phyloP scores from a whole-genome alignment of 2,329 filamentous ascomycete species.

The Coniochaeta sp. region DNA sequence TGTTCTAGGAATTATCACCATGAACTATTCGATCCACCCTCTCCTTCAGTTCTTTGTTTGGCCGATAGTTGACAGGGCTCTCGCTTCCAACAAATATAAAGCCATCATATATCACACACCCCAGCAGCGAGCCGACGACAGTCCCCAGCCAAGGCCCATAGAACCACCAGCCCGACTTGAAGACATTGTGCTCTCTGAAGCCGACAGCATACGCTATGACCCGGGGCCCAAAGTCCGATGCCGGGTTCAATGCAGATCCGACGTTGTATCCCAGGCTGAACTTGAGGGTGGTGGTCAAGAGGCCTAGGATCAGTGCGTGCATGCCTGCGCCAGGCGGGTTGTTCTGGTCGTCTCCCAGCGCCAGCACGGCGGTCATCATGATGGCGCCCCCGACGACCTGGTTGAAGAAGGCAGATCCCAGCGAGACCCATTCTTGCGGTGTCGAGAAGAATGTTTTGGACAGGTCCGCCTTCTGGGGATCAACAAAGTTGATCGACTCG shows the following conservation, averaged over 20 bases:
- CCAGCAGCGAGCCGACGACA: constrained; percentile 18
- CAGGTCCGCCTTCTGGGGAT: constrained; percentile 19
- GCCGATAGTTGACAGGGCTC: constrained; percentile 18
- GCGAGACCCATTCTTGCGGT: constrained; percentile 19
- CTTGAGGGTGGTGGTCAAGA: constrained; percentile 25
- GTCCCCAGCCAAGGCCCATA: constrained; percentile 21
- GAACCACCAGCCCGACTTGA: constrained; percentile 22
- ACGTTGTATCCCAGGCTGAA: constrained; percentile 28
- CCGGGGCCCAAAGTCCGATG: constrained; percentile 26
- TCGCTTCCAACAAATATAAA: constrained; percentile 21
- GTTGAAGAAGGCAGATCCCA: constrained; percentile 22
- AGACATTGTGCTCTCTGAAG: constrained; percentile 18
- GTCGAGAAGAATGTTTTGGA: constrained; percentile 26
- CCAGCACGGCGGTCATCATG: constrained; percentile 27
- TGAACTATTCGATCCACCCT: not conserved
- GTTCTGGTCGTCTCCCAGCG: constrained; percentile 27
- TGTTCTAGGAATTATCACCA: too few relatives aligned
- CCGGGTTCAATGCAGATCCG: constrained; percentile 27
- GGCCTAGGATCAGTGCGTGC: constrained; percentile 26
- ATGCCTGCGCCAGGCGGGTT: constrained; percentile 28
- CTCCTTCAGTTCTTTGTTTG: not conserved
- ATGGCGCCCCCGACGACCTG: constrained; percentile 25
- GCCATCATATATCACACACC: constrained; percentile 21
- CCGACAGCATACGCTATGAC: constrained; percentile 23
- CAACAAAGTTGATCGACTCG: constrained; percentile 21